Evolutionary conservation across 495 filamentous ascomycete species (phyloP).

Genomic region (Penicillium samsonianum): DNA sequence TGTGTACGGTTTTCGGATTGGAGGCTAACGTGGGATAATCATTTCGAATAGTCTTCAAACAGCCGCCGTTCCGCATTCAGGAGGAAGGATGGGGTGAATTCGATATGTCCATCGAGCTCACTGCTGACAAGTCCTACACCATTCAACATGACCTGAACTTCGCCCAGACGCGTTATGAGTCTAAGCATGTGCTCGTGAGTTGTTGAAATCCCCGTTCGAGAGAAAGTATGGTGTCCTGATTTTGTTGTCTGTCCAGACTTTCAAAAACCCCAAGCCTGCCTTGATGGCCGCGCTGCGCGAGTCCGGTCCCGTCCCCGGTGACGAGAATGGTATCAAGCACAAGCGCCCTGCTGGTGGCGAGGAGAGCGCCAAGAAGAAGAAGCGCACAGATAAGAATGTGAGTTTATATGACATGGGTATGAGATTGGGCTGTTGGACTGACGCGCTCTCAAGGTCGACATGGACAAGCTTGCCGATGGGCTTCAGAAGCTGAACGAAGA

Average conservation of each 20-base stretch:
- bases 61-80: conserved; percentile 81
- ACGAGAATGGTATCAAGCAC: conserved; percentile 61
- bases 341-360: conserved; percentile 54
- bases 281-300: conserved; percentile 72
- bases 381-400: conserved; percentile 66
- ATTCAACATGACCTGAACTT: conserved; percentile 94
- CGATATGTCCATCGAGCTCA: conserved; percentile 84
- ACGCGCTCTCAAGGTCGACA: conserved; percentile 61
- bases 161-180: conserved; percentile 74
- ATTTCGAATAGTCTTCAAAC: conserved; percentile 63
- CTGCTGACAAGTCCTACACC: conserved; percentile 77
- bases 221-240: background rate
- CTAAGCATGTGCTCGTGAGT: conserved; percentile 74
- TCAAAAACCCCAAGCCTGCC: conserved; percentile 88
- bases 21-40: conserved; percentile 3
- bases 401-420: conserved; percentile 16
- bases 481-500: conserved; percentile 83
- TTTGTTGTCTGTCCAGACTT: conserved; percentile 51
- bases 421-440: conserved; percentile 6
- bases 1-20: background rate
- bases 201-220: background rate
- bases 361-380: conserved; percentile 75
- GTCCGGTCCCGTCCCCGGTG: conserved; percentile 79
- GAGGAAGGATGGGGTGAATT: conserved; percentile 99
- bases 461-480: conserved; percentile 96